phyloP scores from a whole-genome alignment of 495 filamentous ascomycete genomes.

The Penicillium pancosmium region DNA sequence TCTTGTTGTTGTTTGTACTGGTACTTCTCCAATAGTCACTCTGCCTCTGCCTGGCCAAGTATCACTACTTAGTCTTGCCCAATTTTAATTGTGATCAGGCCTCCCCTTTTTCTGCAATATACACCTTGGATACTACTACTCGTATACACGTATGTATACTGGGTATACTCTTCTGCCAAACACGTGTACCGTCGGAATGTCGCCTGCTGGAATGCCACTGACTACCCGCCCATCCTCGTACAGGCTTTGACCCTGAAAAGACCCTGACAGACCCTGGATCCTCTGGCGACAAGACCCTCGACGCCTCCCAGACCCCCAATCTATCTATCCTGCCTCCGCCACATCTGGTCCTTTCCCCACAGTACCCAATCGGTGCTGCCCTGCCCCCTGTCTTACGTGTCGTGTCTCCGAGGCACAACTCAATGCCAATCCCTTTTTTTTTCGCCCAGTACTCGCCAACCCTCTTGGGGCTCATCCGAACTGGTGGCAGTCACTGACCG shows the following conservation, averaged over 20 bases:
- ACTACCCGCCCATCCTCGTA: background rate
- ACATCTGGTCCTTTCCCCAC: slow-evolving; percentile 20
- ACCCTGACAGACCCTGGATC: slow-evolving; percentile 5
- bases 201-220: slow-evolving; percentile 4
- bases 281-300: background rate
- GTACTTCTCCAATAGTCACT: background rate
- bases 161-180: slow-evolving; percentile 12
- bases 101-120: background rate
- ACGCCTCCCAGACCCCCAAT: slow-evolving; percentile 1
- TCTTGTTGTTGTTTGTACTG: slow-evolving; percentile 9
- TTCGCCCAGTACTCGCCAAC: slow-evolving; percentile 1
- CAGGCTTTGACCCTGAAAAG: background rate
- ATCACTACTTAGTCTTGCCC: background rate
- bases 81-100: slow-evolving; percentile 1
- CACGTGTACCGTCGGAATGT: slow-evolving; percentile 21
- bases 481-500: background rate
- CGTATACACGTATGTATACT: background rate
- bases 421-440: slow-evolving; percentile 8
- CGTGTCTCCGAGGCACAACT: slow-evolving; percentile 1
- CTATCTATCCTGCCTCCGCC: slow-evolving; percentile 1
- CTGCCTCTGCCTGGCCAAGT: background rate
- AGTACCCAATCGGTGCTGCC: slow-evolving; percentile 22
- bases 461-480: background rate
- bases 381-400: slow-evolving; percentile 23
- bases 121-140: background rate